These are phyloP conservation scores for Pseudocohnilembus persalinus DNA, from an alignment of 169 alveolate genomes.

Conservation along the genomic window DNA sequence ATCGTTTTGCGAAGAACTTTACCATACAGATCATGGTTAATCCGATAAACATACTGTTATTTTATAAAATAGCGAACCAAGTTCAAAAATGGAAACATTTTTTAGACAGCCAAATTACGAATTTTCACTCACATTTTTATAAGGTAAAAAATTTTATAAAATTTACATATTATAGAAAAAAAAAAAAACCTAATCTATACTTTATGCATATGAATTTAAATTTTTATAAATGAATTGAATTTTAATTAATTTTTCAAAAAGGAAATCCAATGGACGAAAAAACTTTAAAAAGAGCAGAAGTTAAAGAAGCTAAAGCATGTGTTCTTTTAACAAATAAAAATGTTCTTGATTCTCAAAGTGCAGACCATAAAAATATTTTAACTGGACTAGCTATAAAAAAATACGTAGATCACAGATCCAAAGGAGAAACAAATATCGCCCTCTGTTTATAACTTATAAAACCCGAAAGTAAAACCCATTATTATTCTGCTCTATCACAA, in stretches of 20 bases:
- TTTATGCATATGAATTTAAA: no score
- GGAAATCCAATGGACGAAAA: slow-evolving; percentile 78
- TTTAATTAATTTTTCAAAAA: slow-evolving; percentile 67
- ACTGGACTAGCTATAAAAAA: slow-evolving; percentile 78
- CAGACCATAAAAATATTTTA: slow-evolving; percentile 82
- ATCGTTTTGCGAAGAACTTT: slow-evolving; percentile 81
- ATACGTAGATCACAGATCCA: slow-evolving; percentile 66
- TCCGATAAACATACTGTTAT: slow-evolving; percentile 78
- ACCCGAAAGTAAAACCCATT: slow-evolving; percentile 83
- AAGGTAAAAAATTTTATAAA: background rate
- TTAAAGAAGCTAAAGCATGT: slow-evolving; percentile 70
- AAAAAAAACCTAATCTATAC: no score
- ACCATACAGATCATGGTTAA: slow-evolving; percentile 85
- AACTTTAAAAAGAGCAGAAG: slow-evolving; percentile 72
- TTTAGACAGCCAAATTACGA: slow-evolving; percentile 74
- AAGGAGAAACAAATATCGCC: slow-evolving; percentile 57
- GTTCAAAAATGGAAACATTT: slow-evolving; percentile 66
- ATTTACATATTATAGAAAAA: no score
- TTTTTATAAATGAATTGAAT: background rate
- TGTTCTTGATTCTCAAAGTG: slow-evolving; percentile 68
- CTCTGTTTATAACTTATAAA: slow-evolving; percentile 80
- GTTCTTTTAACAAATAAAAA: slow-evolving; percentile 80
- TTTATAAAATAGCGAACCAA: slow-evolving; percentile 67
- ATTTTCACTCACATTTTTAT: background rate
- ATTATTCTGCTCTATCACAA: slow-evolving; percentile 68